phyloP scores from a whole-genome alignment of 2,329 filamentous ascomycete genomes.

The Aspergillus quadrilineatus region DNA sequence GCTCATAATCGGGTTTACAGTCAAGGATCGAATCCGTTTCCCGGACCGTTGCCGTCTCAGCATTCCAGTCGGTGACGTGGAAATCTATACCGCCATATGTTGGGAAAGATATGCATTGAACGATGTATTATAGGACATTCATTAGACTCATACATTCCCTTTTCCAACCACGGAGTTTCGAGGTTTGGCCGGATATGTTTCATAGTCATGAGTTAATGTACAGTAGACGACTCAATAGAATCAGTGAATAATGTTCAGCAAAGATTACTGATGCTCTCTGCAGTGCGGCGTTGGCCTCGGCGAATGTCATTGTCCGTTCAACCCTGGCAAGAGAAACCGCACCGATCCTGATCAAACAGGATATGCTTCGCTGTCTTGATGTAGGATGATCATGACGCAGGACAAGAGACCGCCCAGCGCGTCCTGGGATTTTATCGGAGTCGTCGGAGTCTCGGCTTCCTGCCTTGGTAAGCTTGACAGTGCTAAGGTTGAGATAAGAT shows the following conservation, averaged over 20 bases:
- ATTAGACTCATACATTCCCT: not conserved
- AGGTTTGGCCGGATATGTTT: not conserved
- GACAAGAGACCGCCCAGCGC: not conserved
- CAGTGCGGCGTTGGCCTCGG: not conserved
- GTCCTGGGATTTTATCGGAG: not conserved
- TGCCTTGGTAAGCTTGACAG: not conserved
- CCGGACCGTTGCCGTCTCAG: constrained; percentile 27
- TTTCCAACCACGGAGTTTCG: not conserved
- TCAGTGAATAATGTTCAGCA: too few relatives aligned
- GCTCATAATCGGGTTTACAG: constrained; percentile 41
- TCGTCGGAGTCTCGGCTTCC: constrained; percentile 2
- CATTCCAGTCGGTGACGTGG: constrained; percentile 28
- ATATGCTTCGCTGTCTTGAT: not conserved
- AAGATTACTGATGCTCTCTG: too few relatives aligned
- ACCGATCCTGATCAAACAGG: not conserved
- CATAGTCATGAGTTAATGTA: constrained; percentile 17
- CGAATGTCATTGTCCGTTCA: not conserved
- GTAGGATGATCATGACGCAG: constrained; percentile 3
- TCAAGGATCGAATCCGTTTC: constrained; percentile 33
- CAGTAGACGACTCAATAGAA: constrained; percentile 21
- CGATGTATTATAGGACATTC: constrained; percentile 17
- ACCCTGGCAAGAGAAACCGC: too few relatives aligned
- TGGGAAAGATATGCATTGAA: constrained; percentile 1
- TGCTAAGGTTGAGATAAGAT: not conserved
- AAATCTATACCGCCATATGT: constrained; percentile 6